A percentile compares a stretch with the other conserved stretches of the same genome.
Conservation (phyloP, 1,284 basidiomycete genomes). For the Rhodotorula sp. region DNA sequence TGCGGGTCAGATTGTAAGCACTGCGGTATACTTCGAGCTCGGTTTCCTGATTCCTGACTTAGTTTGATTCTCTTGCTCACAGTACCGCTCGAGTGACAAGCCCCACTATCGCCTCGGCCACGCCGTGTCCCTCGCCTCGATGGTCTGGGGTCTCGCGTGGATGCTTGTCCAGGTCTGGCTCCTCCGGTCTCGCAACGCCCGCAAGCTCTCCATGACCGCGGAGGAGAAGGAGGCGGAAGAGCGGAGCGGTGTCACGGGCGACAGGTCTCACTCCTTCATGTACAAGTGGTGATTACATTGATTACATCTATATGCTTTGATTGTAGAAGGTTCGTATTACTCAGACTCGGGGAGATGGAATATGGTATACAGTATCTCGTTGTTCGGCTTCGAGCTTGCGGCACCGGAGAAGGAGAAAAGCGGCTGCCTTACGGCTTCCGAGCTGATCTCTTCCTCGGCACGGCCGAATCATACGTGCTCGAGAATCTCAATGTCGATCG, state of each 20-base stretch:
- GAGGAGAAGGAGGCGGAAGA: conserved; percentile 15
- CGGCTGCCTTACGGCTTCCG: too few relatives aligned
- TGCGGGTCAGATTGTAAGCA: neutral
- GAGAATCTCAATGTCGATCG: too few relatives aligned
- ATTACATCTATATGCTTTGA: too few relatives aligned
- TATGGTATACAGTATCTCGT: neutral
- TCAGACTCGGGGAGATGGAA: too few relatives aligned
- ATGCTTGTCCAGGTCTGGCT: conserved; percentile 11
- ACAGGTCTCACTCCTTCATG: conserved; percentile 1
- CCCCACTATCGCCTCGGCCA: conserved; percentile 21
- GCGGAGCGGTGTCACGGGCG: too few relatives aligned
- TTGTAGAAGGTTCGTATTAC: too few relatives aligned
- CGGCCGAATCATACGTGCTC: too few relatives aligned
- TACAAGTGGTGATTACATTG: conserved; percentile 11
- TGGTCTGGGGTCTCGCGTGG: conserved; percentile 1
- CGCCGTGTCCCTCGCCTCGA: conserved; percentile 15
- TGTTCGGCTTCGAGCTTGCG: too few relatives aligned
- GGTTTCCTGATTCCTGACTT: neutral
- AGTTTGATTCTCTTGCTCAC: neutral
- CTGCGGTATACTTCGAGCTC: too few relatives aligned
- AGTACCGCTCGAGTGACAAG: conserved; percentile 14
- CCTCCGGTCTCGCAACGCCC: conserved; percentile 13
- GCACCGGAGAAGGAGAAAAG: too few relatives aligned
- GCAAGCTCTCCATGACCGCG: conserved; percentile 20
- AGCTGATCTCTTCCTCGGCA: too few relatives aligned